Percentiles rank a stretch among this genome's conserved stretches.
phyloP scores from a whole-genome alignment of 2,329 filamentous ascomycete species.

The Emmonsia crescens region DNA sequence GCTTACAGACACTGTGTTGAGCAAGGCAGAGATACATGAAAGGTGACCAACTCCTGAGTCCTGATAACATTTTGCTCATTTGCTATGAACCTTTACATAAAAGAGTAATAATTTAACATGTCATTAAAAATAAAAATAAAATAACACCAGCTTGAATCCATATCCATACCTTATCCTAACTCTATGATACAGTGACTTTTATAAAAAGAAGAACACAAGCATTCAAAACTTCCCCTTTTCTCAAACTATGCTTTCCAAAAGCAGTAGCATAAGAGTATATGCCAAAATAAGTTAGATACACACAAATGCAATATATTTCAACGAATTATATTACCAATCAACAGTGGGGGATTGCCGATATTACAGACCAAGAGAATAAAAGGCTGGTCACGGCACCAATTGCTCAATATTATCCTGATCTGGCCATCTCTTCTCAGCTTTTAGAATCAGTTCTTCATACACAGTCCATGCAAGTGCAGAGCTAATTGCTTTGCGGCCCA shows the following conservation, averaged over 20 bases:
- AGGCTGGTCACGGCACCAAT: neutral
- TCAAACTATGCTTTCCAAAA: neutral
- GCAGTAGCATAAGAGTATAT: neutral
- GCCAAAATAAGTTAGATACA: neutral
- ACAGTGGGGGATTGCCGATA: neutral
- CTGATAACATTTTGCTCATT: neutral
- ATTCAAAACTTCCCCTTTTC: neutral
- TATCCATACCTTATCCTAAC: neutral
- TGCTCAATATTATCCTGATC: slow-evolving; percentile 19
- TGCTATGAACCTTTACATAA: neutral
- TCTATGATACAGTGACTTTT: neutral
- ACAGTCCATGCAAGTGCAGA: slow-evolving; percentile 95
- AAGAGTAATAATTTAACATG: too few species aligned
- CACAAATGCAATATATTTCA: neutral
- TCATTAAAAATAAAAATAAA: neutral
- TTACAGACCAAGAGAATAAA: neutral
- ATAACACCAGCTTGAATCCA: neutral
- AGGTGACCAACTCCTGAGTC: too few species aligned
- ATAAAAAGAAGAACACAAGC: neutral
- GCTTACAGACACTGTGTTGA: neutral
- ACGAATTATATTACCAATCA: neutral
- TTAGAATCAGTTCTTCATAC: slow-evolving; percentile 83
- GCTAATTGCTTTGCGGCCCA: slow-evolving; percentile 83
- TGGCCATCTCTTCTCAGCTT: slow-evolving; percentile 46
- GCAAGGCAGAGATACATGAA: neutral